Percentiles rank a stretch among this genome's conserved stretches.
Evolutionary conservation across 371 early-diverging fungal genomes (phyloP).

Genomic region (Lichtheimia corymbifera): DNA sequence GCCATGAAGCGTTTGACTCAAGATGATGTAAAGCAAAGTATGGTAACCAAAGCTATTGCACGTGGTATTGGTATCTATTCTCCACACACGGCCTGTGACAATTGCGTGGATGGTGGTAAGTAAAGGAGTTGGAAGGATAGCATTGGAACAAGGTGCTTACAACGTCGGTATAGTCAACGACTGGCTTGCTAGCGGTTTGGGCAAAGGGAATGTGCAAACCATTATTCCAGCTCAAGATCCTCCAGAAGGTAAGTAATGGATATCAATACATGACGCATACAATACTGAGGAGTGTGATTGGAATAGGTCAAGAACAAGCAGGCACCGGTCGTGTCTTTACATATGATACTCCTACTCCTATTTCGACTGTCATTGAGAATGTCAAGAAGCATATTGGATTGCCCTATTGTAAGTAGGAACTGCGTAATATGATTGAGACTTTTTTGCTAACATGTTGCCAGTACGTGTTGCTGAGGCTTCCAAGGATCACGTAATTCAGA

Average conservation of each 20-base stretch:
- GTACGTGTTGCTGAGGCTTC: slow-evolving; percentile 76
- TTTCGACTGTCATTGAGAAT: slow-evolving; percentile 58
- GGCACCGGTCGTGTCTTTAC: slow-evolving; percentile 78
- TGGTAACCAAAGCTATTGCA: slow-evolving; percentile 83
- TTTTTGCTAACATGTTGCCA: slow-evolving; percentile 18
- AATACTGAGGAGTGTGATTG: background rate
- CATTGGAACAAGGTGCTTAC: background rate
- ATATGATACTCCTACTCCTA: slow-evolving; percentile 55
- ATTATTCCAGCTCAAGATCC: slow-evolving; percentile 59
- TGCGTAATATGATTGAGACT: background rate
- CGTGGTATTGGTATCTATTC: slow-evolving; percentile 91
- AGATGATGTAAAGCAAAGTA: slow-evolving; percentile 74
- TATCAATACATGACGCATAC: background rate
- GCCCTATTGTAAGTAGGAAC: slow-evolving; percentile 47
- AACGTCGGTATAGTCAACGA: slow-evolving; percentile 66
- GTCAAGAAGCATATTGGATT: slow-evolving; percentile 70
- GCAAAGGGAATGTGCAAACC: slow-evolving; percentile 49
- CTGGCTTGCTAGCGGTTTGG: slow-evolving; percentile 78
- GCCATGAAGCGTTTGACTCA: slow-evolving; percentile 82
- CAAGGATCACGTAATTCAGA: slow-evolving; percentile 61
- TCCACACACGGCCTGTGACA: slow-evolving; percentile 97
- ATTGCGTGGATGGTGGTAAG: slow-evolving; percentile 76
- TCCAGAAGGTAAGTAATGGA: slow-evolving; percentile 47
- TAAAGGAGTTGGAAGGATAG: background rate
- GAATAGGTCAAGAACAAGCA: slow-evolving; percentile 61